phyloP scores from a whole-genome alignment of 2,329 filamentous ascomycete species.

The Alternaria sp. region DNA sequence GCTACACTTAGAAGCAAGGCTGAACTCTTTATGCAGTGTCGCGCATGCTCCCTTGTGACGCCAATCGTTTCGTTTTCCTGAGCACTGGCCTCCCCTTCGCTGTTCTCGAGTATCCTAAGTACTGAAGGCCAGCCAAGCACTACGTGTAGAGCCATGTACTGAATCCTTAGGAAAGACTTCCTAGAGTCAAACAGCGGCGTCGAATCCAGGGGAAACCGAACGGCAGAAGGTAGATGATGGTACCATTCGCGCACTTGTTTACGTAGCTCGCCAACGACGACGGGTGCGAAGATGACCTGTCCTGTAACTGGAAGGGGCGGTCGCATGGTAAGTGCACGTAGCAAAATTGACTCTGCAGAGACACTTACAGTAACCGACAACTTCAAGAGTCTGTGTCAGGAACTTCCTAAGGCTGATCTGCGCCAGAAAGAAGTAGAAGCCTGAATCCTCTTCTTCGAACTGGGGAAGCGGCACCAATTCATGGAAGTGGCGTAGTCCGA shows the following conservation, averaged over 20 bases:
- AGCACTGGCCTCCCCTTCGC: slow-evolving; percentile 12
- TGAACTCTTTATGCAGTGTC: slow-evolving; percentile 14
- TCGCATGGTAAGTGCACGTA: background rate
- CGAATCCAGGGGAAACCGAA: slow-evolving; percentile 31
- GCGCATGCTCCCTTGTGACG: slow-evolving; percentile 25
- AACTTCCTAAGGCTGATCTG: slow-evolving; percentile 37
- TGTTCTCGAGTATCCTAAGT: slow-evolving; percentile 27
- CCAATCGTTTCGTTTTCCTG: slow-evolving; percentile 21
- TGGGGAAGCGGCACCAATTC: slow-evolving; percentile 37
- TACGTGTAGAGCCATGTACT: slow-evolving; percentile 38
- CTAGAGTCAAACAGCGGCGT: slow-evolving; percentile 36
- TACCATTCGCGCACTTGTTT: slow-evolving; percentile 38
- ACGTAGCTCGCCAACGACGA: slow-evolving; percentile 30
- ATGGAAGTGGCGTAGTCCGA: slow-evolving; percentile 36
- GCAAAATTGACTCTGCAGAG: background rate
- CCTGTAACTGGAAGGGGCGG: slow-evolving; percentile 14
- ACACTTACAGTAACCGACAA: slow-evolving; percentile 30
- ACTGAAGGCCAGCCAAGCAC: slow-evolving; percentile 38
- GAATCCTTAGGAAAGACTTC: slow-evolving; percentile 34
- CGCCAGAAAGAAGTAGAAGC: slow-evolving; percentile 36
- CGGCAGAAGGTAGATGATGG: slow-evolving; percentile 29
- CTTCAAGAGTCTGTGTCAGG: slow-evolving; percentile 33
- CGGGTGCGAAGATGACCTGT: slow-evolving; percentile 33
- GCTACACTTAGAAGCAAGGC: slow-evolving; percentile 26
- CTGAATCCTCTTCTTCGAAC: slow-evolving; percentile 33